These are phyloP conservation scores for Plectranthus barbatus DNA, from an alignment of 257 asterid species.

Conservation along the genomic window DNA sequence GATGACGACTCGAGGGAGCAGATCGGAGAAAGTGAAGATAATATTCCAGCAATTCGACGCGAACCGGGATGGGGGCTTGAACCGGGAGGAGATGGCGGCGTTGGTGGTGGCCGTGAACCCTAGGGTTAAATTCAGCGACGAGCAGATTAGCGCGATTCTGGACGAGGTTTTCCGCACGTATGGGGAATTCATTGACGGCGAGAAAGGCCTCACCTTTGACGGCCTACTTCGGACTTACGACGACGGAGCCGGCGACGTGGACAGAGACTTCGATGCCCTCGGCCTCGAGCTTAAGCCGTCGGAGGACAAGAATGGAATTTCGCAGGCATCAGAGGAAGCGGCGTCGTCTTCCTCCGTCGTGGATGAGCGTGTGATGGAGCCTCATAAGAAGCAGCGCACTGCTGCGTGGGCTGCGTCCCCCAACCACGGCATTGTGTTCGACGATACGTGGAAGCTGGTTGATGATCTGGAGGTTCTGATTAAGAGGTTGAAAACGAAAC, in stretches of 20 bases:
- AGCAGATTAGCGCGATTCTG: slow-evolving; percentile 84
- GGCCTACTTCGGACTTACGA: slow-evolving; percentile 94
- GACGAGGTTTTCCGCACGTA: slow-evolving; percentile 91
- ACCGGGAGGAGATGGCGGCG: slow-evolving; percentile 89
- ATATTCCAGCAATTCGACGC: slow-evolving; percentile 78
- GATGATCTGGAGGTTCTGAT: slow-evolving; percentile 79
- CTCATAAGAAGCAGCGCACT: slow-evolving; percentile 83
- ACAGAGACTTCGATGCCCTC: slow-evolving; percentile 89
- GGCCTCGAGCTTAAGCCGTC: slow-evolving; percentile 72
- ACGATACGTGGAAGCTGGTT: slow-evolving; percentile 88
- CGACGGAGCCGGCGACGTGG: slow-evolving; percentile 98
- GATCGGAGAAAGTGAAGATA: slow-evolving; percentile 92
- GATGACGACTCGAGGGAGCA: slow-evolving; percentile 87
- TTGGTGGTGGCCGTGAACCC: slow-evolving; percentile 87
- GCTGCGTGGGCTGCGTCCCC: slow-evolving; percentile 99
- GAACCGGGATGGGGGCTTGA: slow-evolving; percentile 78
- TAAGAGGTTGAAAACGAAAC: slow-evolving; percentile 54
- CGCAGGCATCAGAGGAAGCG: slow-evolving; percentile 48
- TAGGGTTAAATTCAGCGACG: slow-evolving; percentile 88
- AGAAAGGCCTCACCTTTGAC: slow-evolving; percentile 74
- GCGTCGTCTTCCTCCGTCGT: slow-evolving; percentile 71
- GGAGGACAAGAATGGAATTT: slow-evolving; percentile 38
- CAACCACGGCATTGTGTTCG: slow-evolving; percentile 90
- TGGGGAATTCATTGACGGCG: slow-evolving; percentile 74
- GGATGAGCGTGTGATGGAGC: slow-evolving; percentile 75